Conservation (phyloP, 768 basidiomycete species). For the Kwoniella mangroviensis region DNA sequence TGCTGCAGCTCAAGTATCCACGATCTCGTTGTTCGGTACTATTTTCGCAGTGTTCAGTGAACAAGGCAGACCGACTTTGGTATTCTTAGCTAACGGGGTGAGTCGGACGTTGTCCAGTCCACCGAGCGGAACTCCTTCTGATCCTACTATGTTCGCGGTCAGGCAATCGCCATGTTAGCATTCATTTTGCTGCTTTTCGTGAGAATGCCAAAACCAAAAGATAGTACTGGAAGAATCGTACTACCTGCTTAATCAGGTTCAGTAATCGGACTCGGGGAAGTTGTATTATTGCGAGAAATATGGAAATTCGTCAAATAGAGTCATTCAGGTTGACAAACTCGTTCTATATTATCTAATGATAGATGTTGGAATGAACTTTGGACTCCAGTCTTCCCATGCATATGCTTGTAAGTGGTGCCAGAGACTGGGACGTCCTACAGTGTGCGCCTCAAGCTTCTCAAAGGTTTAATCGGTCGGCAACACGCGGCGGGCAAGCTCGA, state of each 20-base stretch:
- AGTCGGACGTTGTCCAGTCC: slow-evolving; percentile 19
- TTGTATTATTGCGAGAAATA: no score
- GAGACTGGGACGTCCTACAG: no score
- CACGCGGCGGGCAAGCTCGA: no score
- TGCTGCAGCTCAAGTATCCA: slow-evolving; percentile 37
- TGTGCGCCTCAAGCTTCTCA: no score
- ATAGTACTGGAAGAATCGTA: slow-evolving; percentile 17
- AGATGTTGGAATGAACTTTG: no score
- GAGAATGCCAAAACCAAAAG: slow-evolving; percentile 32
- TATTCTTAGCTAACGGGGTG: slow-evolving; percentile 51
- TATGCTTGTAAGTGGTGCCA: no score
- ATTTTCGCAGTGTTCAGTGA: slow-evolving; percentile 44
- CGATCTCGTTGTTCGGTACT: slow-evolving; percentile 40
- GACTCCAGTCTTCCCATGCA: no score
- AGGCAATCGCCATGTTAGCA: slow-evolving; percentile 41
- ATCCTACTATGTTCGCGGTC: background rate
- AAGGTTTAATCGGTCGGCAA: no score
- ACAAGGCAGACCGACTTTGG: slow-evolving; percentile 35
- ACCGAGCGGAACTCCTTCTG: background rate
- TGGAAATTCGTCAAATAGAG: no score
- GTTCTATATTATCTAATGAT: no score
- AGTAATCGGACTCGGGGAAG: no score
- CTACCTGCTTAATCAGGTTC: slow-evolving; percentile 10
- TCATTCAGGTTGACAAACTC: no score
- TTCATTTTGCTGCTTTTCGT: slow-evolving; percentile 40